These are phyloP conservation scores for Talaromyces funiculosus DNA, from an alignment of 2,329 filamentous ascomycete genomes.

Conservation along the genomic window DNA sequence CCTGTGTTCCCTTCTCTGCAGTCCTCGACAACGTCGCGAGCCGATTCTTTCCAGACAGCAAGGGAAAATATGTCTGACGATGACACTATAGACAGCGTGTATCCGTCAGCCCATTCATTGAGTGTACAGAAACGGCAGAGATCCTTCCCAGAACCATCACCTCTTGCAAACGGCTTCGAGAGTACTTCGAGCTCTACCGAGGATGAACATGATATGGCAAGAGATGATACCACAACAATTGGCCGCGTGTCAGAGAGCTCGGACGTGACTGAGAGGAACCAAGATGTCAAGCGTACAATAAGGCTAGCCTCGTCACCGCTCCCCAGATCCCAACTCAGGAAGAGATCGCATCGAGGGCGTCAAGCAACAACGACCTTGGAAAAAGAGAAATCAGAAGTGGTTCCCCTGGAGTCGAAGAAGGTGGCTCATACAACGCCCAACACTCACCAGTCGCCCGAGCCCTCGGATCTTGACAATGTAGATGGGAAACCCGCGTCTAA, in stretches of 20 bases:
- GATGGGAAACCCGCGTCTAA: slow-evolving; percentile 49
- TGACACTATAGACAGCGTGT: slow-evolving; percentile 46
- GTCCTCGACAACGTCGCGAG: slow-evolving; percentile 50
- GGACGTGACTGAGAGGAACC: slow-evolving; percentile 16
- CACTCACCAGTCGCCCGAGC: background rate
- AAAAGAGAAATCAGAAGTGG: background rate
- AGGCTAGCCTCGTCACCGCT: slow-evolving; percentile 1
- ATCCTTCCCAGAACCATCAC: slow-evolving; percentile 14
- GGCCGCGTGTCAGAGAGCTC: background rate
- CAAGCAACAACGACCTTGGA: background rate
- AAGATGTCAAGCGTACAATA: background rate
- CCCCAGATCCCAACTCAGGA: background rate
- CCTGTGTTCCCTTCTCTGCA: slow-evolving; percentile 50
- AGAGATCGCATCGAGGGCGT: background rate
- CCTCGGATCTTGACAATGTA: slow-evolving; percentile 37
- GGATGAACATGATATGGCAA: background rate
- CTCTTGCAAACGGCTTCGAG: slow-evolving; percentile 32
- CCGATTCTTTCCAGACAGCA: slow-evolving; percentile 68
- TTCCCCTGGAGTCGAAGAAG: background rate
- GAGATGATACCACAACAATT: background rate
- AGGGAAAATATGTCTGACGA: slow-evolving; percentile 59
- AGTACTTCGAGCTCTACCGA: slow-evolving; percentile 24
- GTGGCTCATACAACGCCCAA: background rate
- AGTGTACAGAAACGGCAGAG: slow-evolving; percentile 27
- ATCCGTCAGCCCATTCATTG: slow-evolving; percentile 13